phyloP scores from a whole-genome alignment of 192 early-diverging fungal species.

The Rhizophagus clarus region DNA sequence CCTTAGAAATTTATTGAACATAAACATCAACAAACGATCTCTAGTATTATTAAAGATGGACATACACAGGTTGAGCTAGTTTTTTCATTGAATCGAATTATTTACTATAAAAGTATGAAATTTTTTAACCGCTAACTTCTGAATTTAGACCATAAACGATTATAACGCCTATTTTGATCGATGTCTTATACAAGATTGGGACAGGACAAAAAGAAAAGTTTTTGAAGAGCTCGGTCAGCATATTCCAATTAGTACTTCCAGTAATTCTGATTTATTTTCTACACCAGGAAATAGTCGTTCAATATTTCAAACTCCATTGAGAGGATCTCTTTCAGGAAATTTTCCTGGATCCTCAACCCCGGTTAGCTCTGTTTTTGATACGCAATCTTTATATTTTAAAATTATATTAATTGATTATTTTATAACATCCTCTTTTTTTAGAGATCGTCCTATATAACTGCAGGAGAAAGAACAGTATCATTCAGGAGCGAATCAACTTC shows the following conservation, averaged over 20 bases:
- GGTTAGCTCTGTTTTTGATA: background rate
- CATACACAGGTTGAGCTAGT: background rate
- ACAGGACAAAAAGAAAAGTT: slow-evolving; percentile 67
- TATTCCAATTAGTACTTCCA: slow-evolving; percentile 31
- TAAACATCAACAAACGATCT: slow-evolving; percentile 21
- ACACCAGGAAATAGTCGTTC: slow-evolving; percentile 1
- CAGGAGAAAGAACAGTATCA: background rate
- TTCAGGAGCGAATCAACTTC: background rate
- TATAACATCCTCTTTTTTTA: background rate
- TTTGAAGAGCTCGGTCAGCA: slow-evolving; percentile 86
- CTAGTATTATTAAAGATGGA: slow-evolving; percentile 30
- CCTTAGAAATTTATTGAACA: slow-evolving; percentile 23
- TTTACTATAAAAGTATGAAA: background rate
- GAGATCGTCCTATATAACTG: background rate
- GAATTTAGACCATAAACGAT: slow-evolving; percentile 59
- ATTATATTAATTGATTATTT: too few species aligned
- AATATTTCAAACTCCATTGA: background rate
- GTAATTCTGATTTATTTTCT: background rate
- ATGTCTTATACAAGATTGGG: slow-evolving; percentile 70
- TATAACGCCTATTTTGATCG: slow-evolving; percentile 65
- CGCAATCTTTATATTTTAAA: too few species aligned
- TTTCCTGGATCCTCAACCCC: background rate
- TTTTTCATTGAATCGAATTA: background rate
- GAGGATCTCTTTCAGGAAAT: background rate
- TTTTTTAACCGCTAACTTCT: background rate